phyloP scores from a whole-genome alignment of 2,329 filamentous ascomycete genomes.

The Cadophora gregata region DNA sequence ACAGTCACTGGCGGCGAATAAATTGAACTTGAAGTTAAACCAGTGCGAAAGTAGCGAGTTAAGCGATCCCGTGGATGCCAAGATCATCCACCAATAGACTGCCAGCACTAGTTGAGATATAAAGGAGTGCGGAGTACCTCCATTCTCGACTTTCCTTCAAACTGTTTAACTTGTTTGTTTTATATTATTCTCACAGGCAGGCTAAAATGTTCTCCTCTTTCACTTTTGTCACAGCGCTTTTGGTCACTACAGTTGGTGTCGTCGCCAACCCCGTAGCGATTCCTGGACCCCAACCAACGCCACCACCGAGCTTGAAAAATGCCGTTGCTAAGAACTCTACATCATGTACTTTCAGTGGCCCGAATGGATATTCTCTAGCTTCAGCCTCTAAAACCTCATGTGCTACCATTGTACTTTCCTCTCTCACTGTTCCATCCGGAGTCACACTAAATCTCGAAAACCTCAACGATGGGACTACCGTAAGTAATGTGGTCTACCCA shows the following conservation, averaged over 20 bases:
- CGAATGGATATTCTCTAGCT: slow-evolving; percentile 40
- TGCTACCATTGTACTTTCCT: slow-evolving; percentile 57
- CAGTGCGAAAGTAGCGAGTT: too few species aligned
- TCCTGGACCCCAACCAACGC: not conserved
- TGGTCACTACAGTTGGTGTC: not conserved
- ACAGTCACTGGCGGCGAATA: not conserved
- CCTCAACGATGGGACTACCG: not conserved
- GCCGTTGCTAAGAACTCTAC: slow-evolving; percentile 18
- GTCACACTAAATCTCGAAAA: not conserved
- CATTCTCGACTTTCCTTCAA: not conserved
- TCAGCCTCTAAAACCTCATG: slow-evolving; percentile 56
- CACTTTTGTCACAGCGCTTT: not conserved
- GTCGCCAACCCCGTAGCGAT: not conserved
- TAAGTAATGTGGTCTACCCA: not conserved
- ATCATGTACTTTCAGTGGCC: slow-evolving; percentile 59
- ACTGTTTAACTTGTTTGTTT: not conserved
- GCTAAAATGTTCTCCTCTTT: not conserved
- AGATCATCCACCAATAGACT: not conserved
- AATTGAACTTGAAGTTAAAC: not conserved
- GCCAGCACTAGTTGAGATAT: not conserved
- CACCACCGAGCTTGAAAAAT: slow-evolving; percentile 4
- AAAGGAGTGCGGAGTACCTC: not conserved
- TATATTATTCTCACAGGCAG: not conserved
- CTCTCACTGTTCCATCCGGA: not conserved
- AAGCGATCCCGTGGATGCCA: too few species aligned